These are phyloP conservation scores for Talaromyces pinophilus DNA, from an alignment of 2,329 filamentous ascomycete species.

Conservation along the genomic window DNA sequence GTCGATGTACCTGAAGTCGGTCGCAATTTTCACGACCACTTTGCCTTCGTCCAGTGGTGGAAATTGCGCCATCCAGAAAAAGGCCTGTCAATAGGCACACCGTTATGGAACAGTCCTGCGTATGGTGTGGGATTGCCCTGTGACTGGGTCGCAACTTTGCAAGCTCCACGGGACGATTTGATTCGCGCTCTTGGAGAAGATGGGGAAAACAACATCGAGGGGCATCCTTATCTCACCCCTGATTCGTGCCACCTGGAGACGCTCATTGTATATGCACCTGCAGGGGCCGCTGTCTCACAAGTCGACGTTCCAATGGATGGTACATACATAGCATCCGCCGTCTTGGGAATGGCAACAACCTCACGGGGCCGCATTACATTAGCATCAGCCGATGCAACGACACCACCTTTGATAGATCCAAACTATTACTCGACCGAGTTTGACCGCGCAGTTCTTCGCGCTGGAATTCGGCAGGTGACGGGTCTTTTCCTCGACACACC, in stretches of 20 bases:
- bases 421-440: slow-evolving; percentile 35
- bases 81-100: slow-evolving; percentile 41
- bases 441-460: background rate
- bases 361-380: slow-evolving; percentile 29
- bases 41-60: slow-evolving; percentile 34
- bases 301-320: slow-evolving; percentile 28
- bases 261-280: slow-evolving; percentile 31
- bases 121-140: slow-evolving; percentile 40
- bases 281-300: slow-evolving; percentile 21
- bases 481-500: slow-evolving; percentile 23
- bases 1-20: slow-evolving; percentile 30
- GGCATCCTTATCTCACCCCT: background rate
- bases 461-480: background rate
- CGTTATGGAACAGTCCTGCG: slow-evolving; percentile 39
- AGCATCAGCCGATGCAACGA: slow-evolving; percentile 24
- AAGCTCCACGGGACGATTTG: slow-evolving; percentile 24
- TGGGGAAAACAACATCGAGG: background rate
- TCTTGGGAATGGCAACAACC: slow-evolving; percentile 28
- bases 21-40: slow-evolving; percentile 32
- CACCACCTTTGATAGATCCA: slow-evolving; percentile 32
- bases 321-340: slow-evolving; percentile 28
- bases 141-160: slow-evolving; percentile 42
- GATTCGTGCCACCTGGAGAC: slow-evolving; percentile 26
- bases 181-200: background rate
- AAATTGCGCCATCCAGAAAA: slow-evolving; percentile 36